A percentile compares a stretch with the other conserved stretches of the same genome.
phyloP scores from a whole-genome alignment of 805 yeast genomes.

The Candida nanaspora region DNA sequence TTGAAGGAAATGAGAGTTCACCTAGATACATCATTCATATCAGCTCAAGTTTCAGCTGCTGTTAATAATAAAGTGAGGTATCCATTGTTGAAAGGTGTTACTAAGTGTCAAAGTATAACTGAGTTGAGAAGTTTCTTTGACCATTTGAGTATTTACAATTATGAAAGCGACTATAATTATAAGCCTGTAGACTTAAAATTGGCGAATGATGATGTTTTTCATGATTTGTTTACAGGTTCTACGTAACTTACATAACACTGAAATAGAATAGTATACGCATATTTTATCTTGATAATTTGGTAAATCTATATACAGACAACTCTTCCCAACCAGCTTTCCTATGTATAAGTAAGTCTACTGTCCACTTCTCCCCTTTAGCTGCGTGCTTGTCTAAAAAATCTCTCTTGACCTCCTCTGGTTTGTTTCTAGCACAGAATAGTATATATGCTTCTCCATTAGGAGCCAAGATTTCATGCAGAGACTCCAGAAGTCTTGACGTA shows the following conservation, averaged over 20 bases:
- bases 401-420: slow-evolving; percentile 55
- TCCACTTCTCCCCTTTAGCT: slow-evolving; percentile 37
- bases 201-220: slow-evolving; percentile 49
- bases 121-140: slow-evolving; percentile 60
- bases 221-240: slow-evolving; percentile 40
- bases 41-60: slow-evolving; percentile 1
- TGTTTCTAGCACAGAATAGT: slow-evolving; percentile 85
- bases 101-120: slow-evolving; percentile 30
- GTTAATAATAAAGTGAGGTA: slow-evolving; percentile 12
- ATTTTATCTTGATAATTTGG: slow-evolving; percentile 11
- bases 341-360: slow-evolving; percentile 40
- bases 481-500: slow-evolving; percentile 56
- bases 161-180: slow-evolving; percentile 58
- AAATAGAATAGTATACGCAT: not conserved
- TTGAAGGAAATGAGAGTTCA: slow-evolving; percentile 17
- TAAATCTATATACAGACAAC: slow-evolving; percentile 64
- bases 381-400: slow-evolving; percentile 29
- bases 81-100: slow-evolving; percentile 42
- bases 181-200: slow-evolving; percentile 30
- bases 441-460: slow-evolving; percentile 73
- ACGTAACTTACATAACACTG: not conserved
- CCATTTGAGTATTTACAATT: slow-evolving; percentile 54
- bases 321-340: slow-evolving; percentile 97
- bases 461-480: slow-evolving; percentile 46
- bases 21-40: slow-evolving; percentile 10